A percentile compares a stretch with the other conserved stretches of the same genome.
Conservation (phyloP, 2,329 filamentous ascomycete genomes). For the Ophiostoma novo-ulmi region DNA sequence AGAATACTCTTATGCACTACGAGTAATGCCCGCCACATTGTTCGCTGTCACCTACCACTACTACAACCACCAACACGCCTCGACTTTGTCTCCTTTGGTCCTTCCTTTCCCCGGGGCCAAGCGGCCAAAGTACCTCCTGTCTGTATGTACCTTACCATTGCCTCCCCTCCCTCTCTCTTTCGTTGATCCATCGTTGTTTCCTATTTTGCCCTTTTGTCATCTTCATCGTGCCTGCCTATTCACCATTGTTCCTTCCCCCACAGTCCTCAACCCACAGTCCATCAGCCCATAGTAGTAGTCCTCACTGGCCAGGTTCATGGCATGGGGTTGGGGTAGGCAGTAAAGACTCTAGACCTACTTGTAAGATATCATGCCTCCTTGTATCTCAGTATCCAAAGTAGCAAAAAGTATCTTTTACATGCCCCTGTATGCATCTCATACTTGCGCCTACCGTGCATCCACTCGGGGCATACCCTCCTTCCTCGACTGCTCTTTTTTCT, state of each 20-base stretch:
- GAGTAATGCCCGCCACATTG: background rate
- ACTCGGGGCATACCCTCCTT: conserved; percentile 10
- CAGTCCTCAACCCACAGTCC: background rate
- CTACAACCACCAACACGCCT: background rate
- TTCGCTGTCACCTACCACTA: background rate
- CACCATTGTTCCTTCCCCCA: background rate
- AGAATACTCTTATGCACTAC: background rate
- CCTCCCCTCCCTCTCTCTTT: background rate
- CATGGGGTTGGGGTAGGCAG: background rate
- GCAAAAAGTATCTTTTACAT: background rate
- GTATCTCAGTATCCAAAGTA: background rate
- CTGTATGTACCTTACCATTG: background rate
- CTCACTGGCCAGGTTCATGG: background rate
- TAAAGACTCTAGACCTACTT: background rate
- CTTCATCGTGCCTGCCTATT: background rate
- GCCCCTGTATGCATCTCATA: conserved; percentile 2
- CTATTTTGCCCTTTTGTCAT: background rate
- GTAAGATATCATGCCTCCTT: no score
- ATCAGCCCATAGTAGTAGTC: background rate
- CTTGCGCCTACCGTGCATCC: conserved; percentile 6
- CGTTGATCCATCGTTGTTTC: background rate
- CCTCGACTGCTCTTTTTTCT: background rate
- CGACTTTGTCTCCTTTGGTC: background rate
- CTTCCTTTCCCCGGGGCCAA: background rate
- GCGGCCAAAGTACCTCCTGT: background rate